Percentiles rank a stretch among this genome's conserved stretches.
phyloP scores from a whole-genome alignment of 2,329 filamentous ascomycete genomes.

The Cladosporium austrohemisphaericum region DNA sequence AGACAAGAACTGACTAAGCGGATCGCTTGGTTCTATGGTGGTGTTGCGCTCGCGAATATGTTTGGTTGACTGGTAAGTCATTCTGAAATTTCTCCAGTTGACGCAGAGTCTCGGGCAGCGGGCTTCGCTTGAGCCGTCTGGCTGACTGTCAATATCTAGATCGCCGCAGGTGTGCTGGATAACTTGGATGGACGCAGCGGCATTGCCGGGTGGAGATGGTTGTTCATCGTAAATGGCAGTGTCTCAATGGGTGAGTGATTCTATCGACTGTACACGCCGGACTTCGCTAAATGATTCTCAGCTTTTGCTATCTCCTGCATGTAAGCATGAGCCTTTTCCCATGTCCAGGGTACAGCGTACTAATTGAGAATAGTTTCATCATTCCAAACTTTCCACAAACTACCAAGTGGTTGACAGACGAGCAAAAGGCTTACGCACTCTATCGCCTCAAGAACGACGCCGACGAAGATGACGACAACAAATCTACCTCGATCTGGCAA shows the following conservation, averaged over 20 bases:
- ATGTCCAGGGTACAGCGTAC: no score
- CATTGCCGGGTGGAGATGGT: slow-evolving; percentile 40
- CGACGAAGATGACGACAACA: slow-evolving; percentile 41
- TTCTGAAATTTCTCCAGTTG: no score
- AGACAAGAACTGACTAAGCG: slow-evolving; percentile 38
- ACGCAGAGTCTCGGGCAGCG: no score
- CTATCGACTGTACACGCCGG: not conserved
- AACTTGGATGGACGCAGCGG: slow-evolving; percentile 31
- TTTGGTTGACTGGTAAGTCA: slow-evolving; percentile 50
- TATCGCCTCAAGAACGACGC: slow-evolving; percentile 51
- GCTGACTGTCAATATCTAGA: slow-evolving; percentile 22
- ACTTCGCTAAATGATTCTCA: not conserved
- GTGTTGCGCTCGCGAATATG: slow-evolving; percentile 41
- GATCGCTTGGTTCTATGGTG: slow-evolving; percentile 25
- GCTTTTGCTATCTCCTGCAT: slow-evolving; percentile 18
- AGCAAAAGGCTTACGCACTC: slow-evolving; percentile 52
- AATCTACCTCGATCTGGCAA: slow-evolving; percentile 39
- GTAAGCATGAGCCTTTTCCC: no score
- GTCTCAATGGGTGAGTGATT: slow-evolving; percentile 20
- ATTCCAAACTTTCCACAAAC: slow-evolving; percentile 52
- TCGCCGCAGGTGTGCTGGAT: slow-evolving; percentile 47
- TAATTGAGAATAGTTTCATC: slow-evolving; percentile 34
- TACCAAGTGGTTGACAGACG: slow-evolving; percentile 49
- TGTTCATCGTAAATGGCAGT: slow-evolving; percentile 38
- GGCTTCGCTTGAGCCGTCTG: no score